Conservation (phyloP, 164 flowering plant genomes). For the Nymphaea thermarum region DNA sequence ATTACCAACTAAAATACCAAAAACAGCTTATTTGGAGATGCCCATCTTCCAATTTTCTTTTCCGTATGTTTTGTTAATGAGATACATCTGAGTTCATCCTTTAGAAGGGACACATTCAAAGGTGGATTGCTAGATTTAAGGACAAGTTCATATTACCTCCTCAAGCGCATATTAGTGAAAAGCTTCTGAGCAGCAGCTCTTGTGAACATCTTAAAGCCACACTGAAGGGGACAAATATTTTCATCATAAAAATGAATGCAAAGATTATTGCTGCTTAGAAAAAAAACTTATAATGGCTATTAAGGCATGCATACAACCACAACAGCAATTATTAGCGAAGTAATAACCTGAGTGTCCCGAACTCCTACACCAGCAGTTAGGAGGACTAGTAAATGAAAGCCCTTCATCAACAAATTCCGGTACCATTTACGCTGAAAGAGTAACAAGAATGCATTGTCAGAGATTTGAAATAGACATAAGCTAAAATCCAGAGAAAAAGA, state of each 20-base stretch:
- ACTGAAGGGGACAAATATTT: constrained; percentile 32
- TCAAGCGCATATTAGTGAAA: constrained; percentile 78
- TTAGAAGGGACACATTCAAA: too few relatives aligned
- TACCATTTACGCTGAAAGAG: constrained; percentile 88
- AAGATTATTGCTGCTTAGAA: background rate
- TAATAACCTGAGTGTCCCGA: constrained; percentile 86
- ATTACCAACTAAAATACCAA: too few relatives aligned
- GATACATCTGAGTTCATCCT: too few relatives aligned
- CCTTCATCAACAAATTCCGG: constrained; percentile 95
- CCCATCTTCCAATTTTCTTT: too few relatives aligned
- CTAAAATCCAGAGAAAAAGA: background rate
- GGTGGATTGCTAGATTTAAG: background rate
- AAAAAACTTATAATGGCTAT: background rate
- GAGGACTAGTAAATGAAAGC: constrained; percentile 91
- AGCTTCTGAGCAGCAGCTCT: constrained; percentile 92
- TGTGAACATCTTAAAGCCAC: constrained; percentile 99
- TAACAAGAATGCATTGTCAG: background rate
- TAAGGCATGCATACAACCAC: background rate
- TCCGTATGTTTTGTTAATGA: too few relatives aligned
- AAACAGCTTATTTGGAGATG: too few relatives aligned
- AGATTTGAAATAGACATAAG: background rate
- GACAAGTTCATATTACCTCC: constrained; percentile 32
- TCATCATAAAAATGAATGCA: background rate
- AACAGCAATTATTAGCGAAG: background rate
- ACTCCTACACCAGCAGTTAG: constrained; percentile 88